A percentile compares a stretch with the other conserved stretches of the same genome.
These are phyloP conservation scores for Adenanthera pavonina DNA, from an alignment of 306 rosid genomes.

Conservation along the genomic window DNA sequence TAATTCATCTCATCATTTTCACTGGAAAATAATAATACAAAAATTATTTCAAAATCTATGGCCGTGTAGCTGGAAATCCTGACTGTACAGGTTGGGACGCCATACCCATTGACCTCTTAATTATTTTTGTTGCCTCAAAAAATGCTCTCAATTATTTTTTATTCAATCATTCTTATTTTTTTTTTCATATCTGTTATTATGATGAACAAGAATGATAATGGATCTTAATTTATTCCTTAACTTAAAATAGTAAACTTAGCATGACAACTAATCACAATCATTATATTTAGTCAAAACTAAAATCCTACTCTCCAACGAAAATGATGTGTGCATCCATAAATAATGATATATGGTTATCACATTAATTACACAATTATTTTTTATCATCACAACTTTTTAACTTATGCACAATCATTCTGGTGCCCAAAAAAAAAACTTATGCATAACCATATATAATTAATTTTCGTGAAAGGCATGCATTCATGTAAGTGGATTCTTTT, in stretches of 20 bases:
- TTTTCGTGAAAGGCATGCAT: no score
- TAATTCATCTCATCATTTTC: not conserved
- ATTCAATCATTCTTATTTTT: not conserved
- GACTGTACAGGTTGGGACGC: not conserved
- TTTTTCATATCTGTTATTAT: not conserved
- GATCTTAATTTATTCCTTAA: no score
- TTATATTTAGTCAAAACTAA: not conserved
- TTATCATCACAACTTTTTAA: not conserved
- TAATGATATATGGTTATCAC: not conserved
- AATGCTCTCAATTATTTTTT: not conserved
- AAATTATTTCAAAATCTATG: constrained; percentile 13
- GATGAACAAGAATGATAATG: not conserved
- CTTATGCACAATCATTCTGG: no score
- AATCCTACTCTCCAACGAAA: not conserved
- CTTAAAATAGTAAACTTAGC: not conserved
- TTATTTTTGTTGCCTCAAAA: no score
- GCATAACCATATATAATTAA: not conserved
- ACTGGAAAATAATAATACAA: not conserved
- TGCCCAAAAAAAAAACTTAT: no score
- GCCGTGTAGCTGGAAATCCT: constrained; percentile 38
- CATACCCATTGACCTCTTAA: not conserved
- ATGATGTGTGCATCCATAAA: not conserved
- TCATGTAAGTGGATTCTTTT: no score
- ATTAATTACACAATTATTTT: not conserved
- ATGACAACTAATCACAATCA: not conserved